Evolutionary conservation across 176 grass and related monocot species (phyloP).

Genomic region (Melocanna baccifera): DNA sequence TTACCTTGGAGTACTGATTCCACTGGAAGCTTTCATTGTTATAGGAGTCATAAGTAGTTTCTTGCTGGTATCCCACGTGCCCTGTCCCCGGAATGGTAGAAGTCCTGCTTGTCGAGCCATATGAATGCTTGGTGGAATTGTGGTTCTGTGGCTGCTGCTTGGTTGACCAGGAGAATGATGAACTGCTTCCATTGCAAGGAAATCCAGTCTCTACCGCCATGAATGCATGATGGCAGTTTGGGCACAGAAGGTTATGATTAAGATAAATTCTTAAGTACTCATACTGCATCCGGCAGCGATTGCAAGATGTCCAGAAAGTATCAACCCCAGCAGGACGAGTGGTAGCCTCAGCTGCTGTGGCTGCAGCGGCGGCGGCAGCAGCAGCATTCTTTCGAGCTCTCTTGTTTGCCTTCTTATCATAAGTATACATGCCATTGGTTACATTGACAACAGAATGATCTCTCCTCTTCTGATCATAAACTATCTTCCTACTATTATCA

Average conservation of each 20-base stretch:
- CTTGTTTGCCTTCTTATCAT: conserved; percentile 60
- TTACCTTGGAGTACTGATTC: conserved; percentile 49
- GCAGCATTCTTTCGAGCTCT: conserved; percentile 66
- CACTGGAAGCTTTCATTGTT: conserved; percentile 56
- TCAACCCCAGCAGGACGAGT: conserved; percentile 41
- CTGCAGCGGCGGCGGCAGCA: neutral
- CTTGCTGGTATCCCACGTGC: conserved; percentile 50
- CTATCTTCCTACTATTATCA: conserved; percentile 61
- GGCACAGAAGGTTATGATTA: conserved; percentile 88
- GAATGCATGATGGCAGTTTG: conserved; percentile 87
- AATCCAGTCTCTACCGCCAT: conserved; percentile 76
- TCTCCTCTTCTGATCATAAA: conserved; percentile 79
- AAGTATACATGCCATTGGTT: conserved; percentile 61
- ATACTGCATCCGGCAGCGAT: conserved; percentile 88
- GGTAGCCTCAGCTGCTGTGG: conserved; percentile 38
- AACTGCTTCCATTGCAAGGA: conserved; percentile 62
- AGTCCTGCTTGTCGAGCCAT: conserved; percentile 46
- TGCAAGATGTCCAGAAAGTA: conserved; percentile 96
- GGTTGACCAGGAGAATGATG: conserved; percentile 56
- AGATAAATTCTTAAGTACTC: conserved; percentile 88
- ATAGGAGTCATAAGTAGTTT: conserved; percentile 60
- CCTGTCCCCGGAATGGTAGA: conserved; percentile 56
- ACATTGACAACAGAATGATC: conserved; percentile 47
- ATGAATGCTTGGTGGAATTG: conserved; percentile 50
- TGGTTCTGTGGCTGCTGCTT: conserved; percentile 48